Base-by-base conservation (phyloP, 1,139 yeast species). In the Kodamaea derodonti region DNA sequence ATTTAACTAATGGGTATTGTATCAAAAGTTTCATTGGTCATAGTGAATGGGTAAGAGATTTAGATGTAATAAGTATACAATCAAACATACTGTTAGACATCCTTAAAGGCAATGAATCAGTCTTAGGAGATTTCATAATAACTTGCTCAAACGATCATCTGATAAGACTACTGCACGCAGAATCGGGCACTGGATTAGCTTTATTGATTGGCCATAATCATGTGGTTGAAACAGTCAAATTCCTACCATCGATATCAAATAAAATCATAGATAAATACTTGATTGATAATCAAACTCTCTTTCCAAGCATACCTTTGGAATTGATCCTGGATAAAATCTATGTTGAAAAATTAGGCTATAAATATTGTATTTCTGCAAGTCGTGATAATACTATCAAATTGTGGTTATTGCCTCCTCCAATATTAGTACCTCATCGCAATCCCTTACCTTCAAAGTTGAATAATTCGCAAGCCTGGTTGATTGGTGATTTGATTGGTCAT, bases 81-180 rank as follows among this genome's bases (percentile, higher is more conserved):
- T 32, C 49, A 7, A 35, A 36, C 12, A 24, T 51, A 5, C 40
- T 43, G 45, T 27, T 46, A 4, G 33, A 40, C 14, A 32, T 9
- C 24, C 41, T 8, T 14, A 29, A 41, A 46, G 29, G 34, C 32
- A 17, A 39, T 48, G 7, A 38, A 31, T 13, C 28, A 13, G 6
- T 14, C 7, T 43, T 52, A 20, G 81, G 81, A 3, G 83, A 79
- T 36, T 84, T 72, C 47, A 46, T 87, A 2, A 45, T 88, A 14
- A 80, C 94, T 1, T 87, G 90, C 29, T 84, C 95, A 7, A 84
- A 83, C 45, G 97, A 88, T 58, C 87, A 84, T 38, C 75, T 85
- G 27, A 75, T 83, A 1, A 62, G 95, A 43, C 56, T 88, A 23
- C 74, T 85, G 1, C 69, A 69, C 39, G 75, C 78, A 33, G 75